phyloP scores from a whole-genome alignment of 73 alveolate genomes.

The Effrenium voratum region DNA sequence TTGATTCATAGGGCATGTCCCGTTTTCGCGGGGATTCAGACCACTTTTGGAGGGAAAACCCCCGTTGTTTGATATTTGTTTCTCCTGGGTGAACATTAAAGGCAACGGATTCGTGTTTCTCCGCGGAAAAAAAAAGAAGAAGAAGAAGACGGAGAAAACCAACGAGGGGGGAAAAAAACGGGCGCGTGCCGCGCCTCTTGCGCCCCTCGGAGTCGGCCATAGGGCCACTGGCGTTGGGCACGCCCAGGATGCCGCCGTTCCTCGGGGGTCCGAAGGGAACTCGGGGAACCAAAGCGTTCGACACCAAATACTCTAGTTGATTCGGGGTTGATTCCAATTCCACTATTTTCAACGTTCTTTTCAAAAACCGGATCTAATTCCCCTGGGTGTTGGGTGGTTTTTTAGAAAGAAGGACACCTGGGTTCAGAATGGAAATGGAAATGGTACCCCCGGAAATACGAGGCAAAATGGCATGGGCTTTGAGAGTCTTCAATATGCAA shows the following conservation, averaged over 20 bases:
- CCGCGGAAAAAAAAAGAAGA: not conserved
- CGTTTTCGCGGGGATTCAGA: not conserved
- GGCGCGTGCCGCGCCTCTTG: slow-evolving; percentile 9
- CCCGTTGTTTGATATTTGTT: not conserved
- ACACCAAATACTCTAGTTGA: no score
- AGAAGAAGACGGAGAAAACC: not conserved
- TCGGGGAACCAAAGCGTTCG: no score
- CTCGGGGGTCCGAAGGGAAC: no score
- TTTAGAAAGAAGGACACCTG: no score
- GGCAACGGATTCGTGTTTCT: not conserved
- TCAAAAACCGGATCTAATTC: no score
- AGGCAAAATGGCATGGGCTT: no score
- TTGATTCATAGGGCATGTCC: not conserved
- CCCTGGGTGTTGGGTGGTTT: no score
- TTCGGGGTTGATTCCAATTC: no score
- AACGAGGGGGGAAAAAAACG: not conserved
- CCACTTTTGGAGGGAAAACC: not conserved
- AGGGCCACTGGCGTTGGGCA: slow-evolving; percentile 89
- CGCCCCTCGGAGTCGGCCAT: slow-evolving; percentile 84
- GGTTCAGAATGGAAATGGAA: no score
- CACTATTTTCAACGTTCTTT: no score
- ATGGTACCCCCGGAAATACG: no score
- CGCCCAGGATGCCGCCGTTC: slow-evolving; percentile 89
- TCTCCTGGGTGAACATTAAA: not conserved
- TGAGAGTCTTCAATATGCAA: no score